Base-by-base conservation (phyloP, 1,284 basidiomycete species). In the Exobasidium cylindrosporum region DNA sequence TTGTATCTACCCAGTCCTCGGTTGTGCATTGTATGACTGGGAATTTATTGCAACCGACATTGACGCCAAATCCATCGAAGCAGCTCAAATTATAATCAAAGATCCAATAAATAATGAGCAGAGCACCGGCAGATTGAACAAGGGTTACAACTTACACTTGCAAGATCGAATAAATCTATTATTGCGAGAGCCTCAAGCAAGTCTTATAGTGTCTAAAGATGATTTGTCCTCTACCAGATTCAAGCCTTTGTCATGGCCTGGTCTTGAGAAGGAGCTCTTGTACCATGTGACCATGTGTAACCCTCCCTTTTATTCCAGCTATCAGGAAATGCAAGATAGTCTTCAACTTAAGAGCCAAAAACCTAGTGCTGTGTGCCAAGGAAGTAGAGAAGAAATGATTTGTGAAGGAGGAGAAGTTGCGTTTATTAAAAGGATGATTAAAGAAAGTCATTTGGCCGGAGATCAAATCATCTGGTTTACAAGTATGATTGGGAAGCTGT, bases 281-380 rank as follows among this genome's bases (percentile, higher is more conserved):
- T 70, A 52, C 45, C 35, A 69, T 21, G 66, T 94, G 69, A 87
- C 87, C 0, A 91, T 97, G 87, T 97, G 93, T 81, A 97, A 97
- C 76, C 95, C 95, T 0, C 94, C 94, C 0, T 97, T 97, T 81
- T 97, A 95, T 76, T 78, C 82, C 13, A 89, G 87, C 57, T 71
- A 78, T 0, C 85, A 87, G 24, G 93, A 97, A 61, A 85, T 93
- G 67, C 24, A 57, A 2, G 44, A 55, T 0, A 45, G 54, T 47
- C 63, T 66, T 0, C n/a, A 6, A 11, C 26, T 59, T 26, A 75
- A 75, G 45, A 44, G 24, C 23, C 17, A n/a, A 13, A 43, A 53
- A n/a, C 60, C 69, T 0, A 68, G 57, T 26, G 65, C 71, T 5
- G 65, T 67, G 57, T 92, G 90, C 68, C 94, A 92, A 0, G 92